A percentile compares a stretch with the other conserved stretches of the same genome.
These are phyloP conservation scores for Ceratopteris richardii DNA, from an alignment of 75 land plant genomes.

Conservation along the genomic window DNA sequence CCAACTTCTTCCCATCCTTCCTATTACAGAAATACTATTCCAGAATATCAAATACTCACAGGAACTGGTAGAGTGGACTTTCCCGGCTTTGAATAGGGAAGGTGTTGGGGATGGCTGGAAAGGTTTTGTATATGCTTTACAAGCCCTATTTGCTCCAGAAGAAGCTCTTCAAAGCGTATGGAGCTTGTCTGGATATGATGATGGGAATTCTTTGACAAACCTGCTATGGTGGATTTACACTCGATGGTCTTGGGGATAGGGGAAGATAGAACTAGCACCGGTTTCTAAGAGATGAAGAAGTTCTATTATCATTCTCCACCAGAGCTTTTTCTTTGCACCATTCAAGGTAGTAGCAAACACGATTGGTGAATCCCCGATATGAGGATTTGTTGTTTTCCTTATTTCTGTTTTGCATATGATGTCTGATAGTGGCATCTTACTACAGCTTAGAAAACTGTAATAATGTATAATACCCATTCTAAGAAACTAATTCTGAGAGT, in stretches of 20 bases:
- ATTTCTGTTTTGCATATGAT: no score
- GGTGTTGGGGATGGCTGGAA: constrained; percentile 22
- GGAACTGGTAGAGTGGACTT: constrained; percentile 29
- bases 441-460: no score
- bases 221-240: constrained; percentile 32
- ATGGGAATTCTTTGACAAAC: constrained; percentile 29
- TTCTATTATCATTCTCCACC: no score
- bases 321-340: no score
- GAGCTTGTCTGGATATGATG: constrained; percentile 15
- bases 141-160: constrained; percentile 12
- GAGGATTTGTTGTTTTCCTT: no score
- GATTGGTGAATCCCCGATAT: no score
- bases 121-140: constrained; percentile 30
- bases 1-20: constrained; percentile 31
- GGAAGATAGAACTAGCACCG: no score
- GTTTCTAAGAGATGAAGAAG: no score
- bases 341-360: no score
- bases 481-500: no score
- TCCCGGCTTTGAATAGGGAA: constrained; percentile 10
- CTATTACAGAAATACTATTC: constrained; percentile 26
- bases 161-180: constrained; percentile 9
- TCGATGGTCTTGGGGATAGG: neutral
- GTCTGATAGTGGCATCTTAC: no score
- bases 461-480: no score
- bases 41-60: constrained; percentile 8